Evolutionary conservation across 257 asterid genomes (phyloP).

Genomic region (Eucommia ulmoides): DNA sequence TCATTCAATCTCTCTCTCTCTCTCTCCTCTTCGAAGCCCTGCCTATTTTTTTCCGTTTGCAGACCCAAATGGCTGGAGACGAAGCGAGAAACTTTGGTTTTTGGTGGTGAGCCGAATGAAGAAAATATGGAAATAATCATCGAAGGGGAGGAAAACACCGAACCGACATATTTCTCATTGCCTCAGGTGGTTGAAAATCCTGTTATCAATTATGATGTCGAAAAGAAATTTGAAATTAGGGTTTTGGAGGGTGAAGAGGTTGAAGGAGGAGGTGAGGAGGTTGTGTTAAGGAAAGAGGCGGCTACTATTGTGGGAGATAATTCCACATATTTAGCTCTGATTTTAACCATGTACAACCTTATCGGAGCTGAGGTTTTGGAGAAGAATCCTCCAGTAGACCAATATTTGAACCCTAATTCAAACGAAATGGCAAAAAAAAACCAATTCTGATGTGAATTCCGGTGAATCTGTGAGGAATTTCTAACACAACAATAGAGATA

Average conservation of each 20-base stretch:
- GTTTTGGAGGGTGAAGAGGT: slow-evolving; percentile 15
- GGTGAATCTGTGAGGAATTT: background rate
- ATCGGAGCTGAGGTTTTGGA: too few relatives aligned
- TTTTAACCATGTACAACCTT: too few relatives aligned
- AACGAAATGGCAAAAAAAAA: slow-evolving; percentile 4
- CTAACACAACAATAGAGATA: background rate
- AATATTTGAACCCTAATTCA: too few relatives aligned
- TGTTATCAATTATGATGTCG: too few relatives aligned
- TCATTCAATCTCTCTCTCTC: too few relatives aligned
- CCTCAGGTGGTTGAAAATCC: too few relatives aligned
- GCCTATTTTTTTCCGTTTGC: too few relatives aligned
- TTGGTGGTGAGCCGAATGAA: slow-evolving; percentile 10
- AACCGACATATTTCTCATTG: slow-evolving; percentile 13
- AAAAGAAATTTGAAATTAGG: slow-evolving; percentile 10
- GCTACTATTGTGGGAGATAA: slow-evolving; percentile 1
- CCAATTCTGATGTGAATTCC: slow-evolving; percentile 9
- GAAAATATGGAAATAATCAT: slow-evolving; percentile 6
- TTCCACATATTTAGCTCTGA: slow-evolving; percentile 5
- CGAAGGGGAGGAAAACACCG: slow-evolving; percentile 17
- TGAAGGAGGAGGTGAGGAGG: slow-evolving; percentile 17
- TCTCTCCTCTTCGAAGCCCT: too few relatives aligned
- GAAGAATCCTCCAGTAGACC: too few relatives aligned
- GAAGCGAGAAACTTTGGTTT: too few relatives aligned
- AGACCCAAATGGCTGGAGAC: too few relatives aligned
- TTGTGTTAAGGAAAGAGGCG: slow-evolving; percentile 9